Evolutionary conservation across 805 yeast species (phyloP).

Genomic region (Yarrowia divulgata): DNA sequence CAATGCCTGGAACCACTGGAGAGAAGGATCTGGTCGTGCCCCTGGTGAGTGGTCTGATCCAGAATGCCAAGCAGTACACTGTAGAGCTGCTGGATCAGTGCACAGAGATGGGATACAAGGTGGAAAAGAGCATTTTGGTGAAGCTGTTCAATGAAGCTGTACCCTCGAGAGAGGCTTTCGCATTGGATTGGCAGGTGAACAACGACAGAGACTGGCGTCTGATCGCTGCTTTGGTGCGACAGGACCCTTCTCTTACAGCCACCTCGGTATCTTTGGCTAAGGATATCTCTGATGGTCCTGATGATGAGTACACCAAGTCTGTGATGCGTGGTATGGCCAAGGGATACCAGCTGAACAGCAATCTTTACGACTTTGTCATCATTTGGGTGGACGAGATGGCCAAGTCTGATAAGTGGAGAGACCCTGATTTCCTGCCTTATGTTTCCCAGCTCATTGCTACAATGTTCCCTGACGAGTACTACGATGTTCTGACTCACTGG

Average conservation of each 20-base stretch:
- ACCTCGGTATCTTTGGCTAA: constrained; percentile 9
- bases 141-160: constrained; percentile 23
- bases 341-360: constrained; percentile 13
- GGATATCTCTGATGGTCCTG: constrained; percentile 19
- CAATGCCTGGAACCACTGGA: constrained; percentile 5
- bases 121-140: constrained; percentile 27
- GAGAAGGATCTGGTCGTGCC: constrained; percentile 30
- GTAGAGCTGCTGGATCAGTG: constrained; percentile 32
- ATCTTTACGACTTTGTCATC: constrained; percentile 7
- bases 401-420: constrained; percentile 16
- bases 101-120: constrained; percentile 33
- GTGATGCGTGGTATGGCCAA: constrained; percentile 28
- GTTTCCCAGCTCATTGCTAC: constrained; percentile 18
- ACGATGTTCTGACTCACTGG: constrained; percentile 21
- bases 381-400: constrained; percentile 32
- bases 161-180: constrained; percentile 21
- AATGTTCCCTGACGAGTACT: constrained; percentile 25
- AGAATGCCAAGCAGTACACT: constrained; percentile 28
- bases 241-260: constrained; percentile 12
- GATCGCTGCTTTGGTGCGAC: constrained; percentile 17
- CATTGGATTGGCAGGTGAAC: constrained; percentile 15
- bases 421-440: constrained; percentile 10
- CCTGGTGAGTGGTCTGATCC: constrained; percentile 15
- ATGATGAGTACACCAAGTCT: constrained; percentile 14
- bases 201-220: constrained; percentile 26